Base-by-base conservation (phyloP, 1,139 yeast species). In the Kurtzmaniella natalensis region DNA sequence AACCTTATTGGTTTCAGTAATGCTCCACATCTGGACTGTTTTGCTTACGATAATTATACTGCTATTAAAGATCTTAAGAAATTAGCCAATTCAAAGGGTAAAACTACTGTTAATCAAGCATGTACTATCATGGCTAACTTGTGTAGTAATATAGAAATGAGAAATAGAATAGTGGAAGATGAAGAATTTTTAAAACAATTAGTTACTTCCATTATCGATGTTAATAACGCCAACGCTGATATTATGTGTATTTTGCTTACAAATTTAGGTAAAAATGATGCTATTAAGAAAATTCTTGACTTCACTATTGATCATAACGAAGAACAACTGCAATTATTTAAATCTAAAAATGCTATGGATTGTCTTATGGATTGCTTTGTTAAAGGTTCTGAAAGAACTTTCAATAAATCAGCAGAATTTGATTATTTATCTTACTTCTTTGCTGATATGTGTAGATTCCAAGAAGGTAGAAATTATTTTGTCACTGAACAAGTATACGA, bases 291-390 rank as follows among this genome's bases (percentile, higher is more conserved):
- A 35, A 51, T 85, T 0, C 71, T 87, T 37, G 72, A 73, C 9
- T 59, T 78, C 40, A 58, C 55, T 9, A 47, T 76, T 21, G 57
- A 61, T 17, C 60, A 53, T 36, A 45, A 48, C 20, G 61, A 56
- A 14, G 59, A 51, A 5, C 57, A 57, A 29, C 44, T 46, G 31
- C 50, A 61, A 31, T 51, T 71, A 3, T 82, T 81, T 61, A 70
- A 70, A 45, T 79, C 89, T 37, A 51, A 51, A 8, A 68, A 64
- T 26, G 78, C 78, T n/a, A 70, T 87, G 60, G 95, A 86, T 52
- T 83, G 94, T 56, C 66, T 89, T 30, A 76, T 88, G 80, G 95
- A 87, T 59, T 80, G 94, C 52, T 89, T 88, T 56, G 96, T 88
- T 31, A 84, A 84, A 52, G 96, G 96, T 5, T 67, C 73, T 33